Base-by-base conservation (phyloP, 148 eudicot species). In the Silene uniflora region DNA sequence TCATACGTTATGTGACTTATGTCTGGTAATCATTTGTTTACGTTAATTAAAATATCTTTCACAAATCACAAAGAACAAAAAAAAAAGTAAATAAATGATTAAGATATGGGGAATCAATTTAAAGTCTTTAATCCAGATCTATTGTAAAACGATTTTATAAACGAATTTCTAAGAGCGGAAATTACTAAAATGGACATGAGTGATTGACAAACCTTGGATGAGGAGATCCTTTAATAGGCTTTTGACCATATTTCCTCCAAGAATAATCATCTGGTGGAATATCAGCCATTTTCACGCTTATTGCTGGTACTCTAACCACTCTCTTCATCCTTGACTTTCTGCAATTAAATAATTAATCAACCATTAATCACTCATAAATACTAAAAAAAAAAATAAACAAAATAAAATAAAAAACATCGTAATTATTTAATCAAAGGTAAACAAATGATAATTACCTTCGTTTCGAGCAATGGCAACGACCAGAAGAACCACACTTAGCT, bases 241-340 rank as follows among this genome's bases (percentile, higher is more conserved):
- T 93, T 80, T 93, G 98, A 62, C 98, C 98, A 67, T 93, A 93
- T 56, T 93, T 93, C 76, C 98, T 91, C 98, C 98, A 93, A 1
- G 98, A 91, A 83, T 83, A 93, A 74, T 93, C 97, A 73, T 93
- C 98, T 4, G 98, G 90, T 74, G 98, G 98, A 70, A 93, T 93
- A 81, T 93, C 98, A 3, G 98, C 93, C 86, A 90, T 83, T 75
- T 91, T 93, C 60, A 86, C 61, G 73, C 98, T 93, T 18, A 93
- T 87, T 0, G 97, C 97, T 12, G 98, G 87, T 6, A 93, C 89
- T 84, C 95, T 82, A 0, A 88, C 90, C 47, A 90, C 95, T 42
- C 88, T 89, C 79, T 93, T 93, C 83, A 84, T 74, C 83, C 85
- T 91, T 27, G 93, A 87, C 81, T 93, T 93, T 83, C 98, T 91